Evolutionary conservation across 2,329 filamentous ascomycete genomes (phyloP).

Genomic region (Fusarium incarnatum): DNA sequence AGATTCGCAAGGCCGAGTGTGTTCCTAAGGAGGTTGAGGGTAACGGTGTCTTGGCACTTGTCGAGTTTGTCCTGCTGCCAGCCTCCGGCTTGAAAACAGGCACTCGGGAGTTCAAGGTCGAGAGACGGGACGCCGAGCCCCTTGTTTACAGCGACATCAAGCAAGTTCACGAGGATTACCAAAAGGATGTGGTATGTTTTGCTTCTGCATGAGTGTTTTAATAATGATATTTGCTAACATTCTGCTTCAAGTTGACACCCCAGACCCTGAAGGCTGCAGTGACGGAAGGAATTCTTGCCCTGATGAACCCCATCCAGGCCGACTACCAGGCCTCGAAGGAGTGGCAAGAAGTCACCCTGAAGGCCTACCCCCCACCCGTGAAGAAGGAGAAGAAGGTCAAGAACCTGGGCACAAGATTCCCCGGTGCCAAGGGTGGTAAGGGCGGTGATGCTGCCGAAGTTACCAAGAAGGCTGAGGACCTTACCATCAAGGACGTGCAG

Average conservation of each 20-base stretch:
- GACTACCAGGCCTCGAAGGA: slow-evolving; percentile 77
- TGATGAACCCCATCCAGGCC: slow-evolving; percentile 81
- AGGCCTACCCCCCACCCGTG: slow-evolving; percentile 81
- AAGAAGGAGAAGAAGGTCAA: slow-evolving; percentile 84
- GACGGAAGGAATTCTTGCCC: slow-evolving; percentile 75
- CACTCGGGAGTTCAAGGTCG: slow-evolving; percentile 74
- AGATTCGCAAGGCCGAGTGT: slow-evolving; percentile 86
- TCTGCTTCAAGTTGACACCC: slow-evolving; percentile 71
- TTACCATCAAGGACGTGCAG: slow-evolving; percentile 28
- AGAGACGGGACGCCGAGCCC: slow-evolving; percentile 76
- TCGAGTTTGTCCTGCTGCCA: slow-evolving; percentile 88
- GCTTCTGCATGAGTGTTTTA: accelerated
- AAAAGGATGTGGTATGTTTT: slow-evolving; percentile 74
- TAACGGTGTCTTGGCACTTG: slow-evolving; percentile 88
- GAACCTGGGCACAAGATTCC: slow-evolving; percentile 77
- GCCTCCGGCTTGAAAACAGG: slow-evolving; percentile 71
- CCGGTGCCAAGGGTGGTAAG: slow-evolving; percentile 53
- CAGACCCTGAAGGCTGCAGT: slow-evolving; percentile 90
- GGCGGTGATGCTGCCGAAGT: slow-evolving; percentile 9
- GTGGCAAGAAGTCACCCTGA: slow-evolving; percentile 77
- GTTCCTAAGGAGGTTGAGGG: slow-evolving; percentile 81
- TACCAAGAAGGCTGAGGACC: slow-evolving; percentile 31
- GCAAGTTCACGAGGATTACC: slow-evolving; percentile 83
- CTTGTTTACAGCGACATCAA: slow-evolving; percentile 82
- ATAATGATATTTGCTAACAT: background rate